phyloP scores from a whole-genome alignment of 2,329 filamentous ascomycete genomes.

The Dothistroma pini region DNA sequence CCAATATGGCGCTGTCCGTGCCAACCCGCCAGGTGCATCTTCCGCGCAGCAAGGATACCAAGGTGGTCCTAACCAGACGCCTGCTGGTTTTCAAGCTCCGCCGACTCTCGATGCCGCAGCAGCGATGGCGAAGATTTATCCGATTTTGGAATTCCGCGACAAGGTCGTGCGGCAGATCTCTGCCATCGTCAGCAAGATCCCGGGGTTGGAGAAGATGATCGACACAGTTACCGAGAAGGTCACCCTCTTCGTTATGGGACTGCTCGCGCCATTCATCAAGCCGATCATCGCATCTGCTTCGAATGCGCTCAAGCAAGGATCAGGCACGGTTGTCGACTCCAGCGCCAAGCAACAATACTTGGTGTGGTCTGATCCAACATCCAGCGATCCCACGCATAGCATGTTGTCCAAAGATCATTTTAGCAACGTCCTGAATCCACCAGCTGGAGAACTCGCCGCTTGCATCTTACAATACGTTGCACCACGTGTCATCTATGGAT shows the following conservation, averaged over 20 bases:
- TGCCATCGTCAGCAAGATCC: conserved; percentile 83
- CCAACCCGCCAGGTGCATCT: conserved; percentile 18
- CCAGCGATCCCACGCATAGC: conserved; percentile 50
- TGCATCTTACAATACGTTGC: conserved; percentile 78
- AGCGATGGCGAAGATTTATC: conserved; percentile 69
- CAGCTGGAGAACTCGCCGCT: conserved; percentile 47
- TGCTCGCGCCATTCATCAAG: conserved; percentile 86
- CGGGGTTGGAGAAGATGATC: conserved; percentile 81
- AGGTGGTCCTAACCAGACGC: conserved; percentile 34
- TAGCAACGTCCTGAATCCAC: conserved; percentile 48
- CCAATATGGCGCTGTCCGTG: conserved; percentile 20
- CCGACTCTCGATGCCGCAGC: conserved; percentile 26
- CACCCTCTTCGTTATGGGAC: conserved; percentile 84
- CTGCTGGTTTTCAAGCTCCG: conserved; percentile 20
- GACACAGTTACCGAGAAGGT: conserved; percentile 92
- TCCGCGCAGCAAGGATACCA: conserved; percentile 33
- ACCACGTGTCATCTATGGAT: conserved; percentile 84
- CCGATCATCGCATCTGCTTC: conserved; percentile 88
- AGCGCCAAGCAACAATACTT: conserved; percentile 50
- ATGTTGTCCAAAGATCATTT: conserved; percentile 53
- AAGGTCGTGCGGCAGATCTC: conserved; percentile 87
- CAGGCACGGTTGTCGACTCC: conserved; percentile 62
- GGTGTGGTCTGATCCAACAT: conserved; percentile 47
- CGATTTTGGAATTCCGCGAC: conserved; percentile 89
- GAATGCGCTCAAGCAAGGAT: conserved; percentile 79